Evolutionary conservation across 2,329 filamentous ascomycete species (phyloP).

Genomic region (Pestalotiopsis sp.): DNA sequence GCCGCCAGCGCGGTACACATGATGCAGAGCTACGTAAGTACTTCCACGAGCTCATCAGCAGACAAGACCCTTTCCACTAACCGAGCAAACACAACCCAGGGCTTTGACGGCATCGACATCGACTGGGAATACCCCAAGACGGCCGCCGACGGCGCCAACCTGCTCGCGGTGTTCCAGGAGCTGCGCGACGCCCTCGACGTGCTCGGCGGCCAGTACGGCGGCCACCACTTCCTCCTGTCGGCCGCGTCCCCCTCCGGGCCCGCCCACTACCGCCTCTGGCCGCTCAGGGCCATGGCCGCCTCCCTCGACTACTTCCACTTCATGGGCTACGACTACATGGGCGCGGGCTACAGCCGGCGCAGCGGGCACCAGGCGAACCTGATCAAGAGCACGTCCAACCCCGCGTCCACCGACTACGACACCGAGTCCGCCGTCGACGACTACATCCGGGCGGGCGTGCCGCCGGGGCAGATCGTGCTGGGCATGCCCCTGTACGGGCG

Average conservation of each 20-base stretch:
- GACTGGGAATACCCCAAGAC: background rate
- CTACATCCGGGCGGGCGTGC: constrained; percentile 1
- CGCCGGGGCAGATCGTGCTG: background rate
- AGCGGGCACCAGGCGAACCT: constrained; percentile 6
- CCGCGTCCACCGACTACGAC: background rate
- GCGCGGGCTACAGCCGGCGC: background rate
- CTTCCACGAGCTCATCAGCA: too few relatives aligned
- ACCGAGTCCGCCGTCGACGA: background rate
- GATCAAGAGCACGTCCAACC: background rate
- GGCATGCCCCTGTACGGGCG: constrained; percentile 1
- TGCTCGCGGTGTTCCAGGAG: background rate
- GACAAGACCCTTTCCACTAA: background rate
- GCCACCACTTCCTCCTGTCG: background rate
- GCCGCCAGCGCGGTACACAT: background rate
- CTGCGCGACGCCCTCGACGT: background rate
- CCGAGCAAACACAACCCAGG: background rate
- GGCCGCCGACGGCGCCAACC: background rate
- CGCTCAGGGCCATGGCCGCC: background rate
- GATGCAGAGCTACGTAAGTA: constrained; percentile 3
- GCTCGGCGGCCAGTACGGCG: background rate
- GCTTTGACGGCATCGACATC: constrained; percentile 6
- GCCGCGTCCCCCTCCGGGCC: background rate
- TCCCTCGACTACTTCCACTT: constrained; percentile 2
- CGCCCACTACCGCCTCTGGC: background rate
- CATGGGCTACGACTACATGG: constrained; percentile 3